Base-by-base conservation (phyloP, 352 stramenopile genomes). In the Pythium monospermum region DNA sequence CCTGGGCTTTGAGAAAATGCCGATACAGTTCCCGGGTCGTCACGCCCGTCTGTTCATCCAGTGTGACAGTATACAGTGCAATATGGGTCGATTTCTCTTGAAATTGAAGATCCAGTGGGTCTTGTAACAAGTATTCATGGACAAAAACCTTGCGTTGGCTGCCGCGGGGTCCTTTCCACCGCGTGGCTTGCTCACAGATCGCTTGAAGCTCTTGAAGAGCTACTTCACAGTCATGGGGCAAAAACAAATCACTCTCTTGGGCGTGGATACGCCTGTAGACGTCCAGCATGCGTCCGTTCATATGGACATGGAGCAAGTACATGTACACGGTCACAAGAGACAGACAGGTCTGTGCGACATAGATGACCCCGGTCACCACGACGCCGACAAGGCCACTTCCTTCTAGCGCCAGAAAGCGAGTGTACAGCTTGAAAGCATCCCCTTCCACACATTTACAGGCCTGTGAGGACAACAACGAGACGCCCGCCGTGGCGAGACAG, bases 211-310 rank as follows among this genome's bases (percentile, higher is more conserved):
- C 87, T 13, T 78, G 57, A 2, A 79, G 45, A 3, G 77, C 89
- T 16, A 97, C 53, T 39, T 97, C 88, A 41, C 83, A 75, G 61
- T 97, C 87, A 36, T 96, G 74, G n/a, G 88, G 88, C 13, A 96
- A 59, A 51, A 96, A 95, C 38, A 96, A 91, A 1, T 71, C 47
- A 39, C 69, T 56, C 38, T 93, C 77, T 8, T 76, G 68, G 8
- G 64, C 80, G 53, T 94, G 78, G 8, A 96, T 50, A 19, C 87
- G 81, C 1, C 81, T 68, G 49, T 94, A 96, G 6, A 90, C 65
- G 52, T 96, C 87, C 6, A 95, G 69, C 78, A 96, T 91, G 39
- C 87, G 79, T 12, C 85, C 87, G 57, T 95, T 95, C 76, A 94
- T 91, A 73, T 96, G 87, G 6, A 92, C 64, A 48, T 90, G 71